Conservation (phyloP, 2,329 filamentous ascomycete species). For the Fragosphaeria purpurea region DNA sequence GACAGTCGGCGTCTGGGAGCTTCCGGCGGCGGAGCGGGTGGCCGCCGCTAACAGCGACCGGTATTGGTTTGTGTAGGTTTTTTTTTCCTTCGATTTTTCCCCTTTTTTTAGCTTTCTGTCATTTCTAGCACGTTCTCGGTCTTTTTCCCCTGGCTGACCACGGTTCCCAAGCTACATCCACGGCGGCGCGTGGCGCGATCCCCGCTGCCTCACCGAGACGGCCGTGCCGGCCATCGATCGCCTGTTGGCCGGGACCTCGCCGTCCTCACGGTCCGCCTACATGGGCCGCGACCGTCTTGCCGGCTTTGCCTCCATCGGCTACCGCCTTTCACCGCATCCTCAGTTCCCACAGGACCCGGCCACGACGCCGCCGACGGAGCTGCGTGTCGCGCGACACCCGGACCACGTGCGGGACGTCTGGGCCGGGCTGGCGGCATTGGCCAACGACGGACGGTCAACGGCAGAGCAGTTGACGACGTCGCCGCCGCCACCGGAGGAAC, state of each 20-base stretch:
- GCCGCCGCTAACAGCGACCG: slow-evolving; percentile 7
- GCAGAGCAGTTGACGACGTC: not conserved
- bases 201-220: slow-evolving; percentile 34
- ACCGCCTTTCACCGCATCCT: slow-evolving; percentile 49
- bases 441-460: slow-evolving; percentile 26
- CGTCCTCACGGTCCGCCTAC: slow-evolving; percentile 35
- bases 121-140: not conserved
- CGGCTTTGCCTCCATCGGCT: slow-evolving; percentile 55
- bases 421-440: slow-evolving; percentile 39
- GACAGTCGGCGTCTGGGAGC: slow-evolving; percentile 36
- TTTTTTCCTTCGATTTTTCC: not conserved
- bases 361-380: slow-evolving; percentile 21
- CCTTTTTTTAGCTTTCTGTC: no score
- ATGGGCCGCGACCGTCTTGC: slow-evolving; percentile 42
- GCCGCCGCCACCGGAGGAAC: not conserved
- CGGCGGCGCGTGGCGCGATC: slow-evolving; percentile 55
- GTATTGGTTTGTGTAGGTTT: slow-evolving; percentile 27
- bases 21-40: slow-evolving; percentile 11
- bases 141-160: no score
- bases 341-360: slow-evolving; percentile 32
- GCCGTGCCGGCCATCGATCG: slow-evolving; percentile 29
- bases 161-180: slow-evolving; percentile 37
- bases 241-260: slow-evolving; percentile 8
- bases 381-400: slow-evolving; percentile 43
- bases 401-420: slow-evolving; percentile 51